phyloP scores from a whole-genome alignment of 371 early-diverging fungal species.

The Mortierella sp. region DNA sequence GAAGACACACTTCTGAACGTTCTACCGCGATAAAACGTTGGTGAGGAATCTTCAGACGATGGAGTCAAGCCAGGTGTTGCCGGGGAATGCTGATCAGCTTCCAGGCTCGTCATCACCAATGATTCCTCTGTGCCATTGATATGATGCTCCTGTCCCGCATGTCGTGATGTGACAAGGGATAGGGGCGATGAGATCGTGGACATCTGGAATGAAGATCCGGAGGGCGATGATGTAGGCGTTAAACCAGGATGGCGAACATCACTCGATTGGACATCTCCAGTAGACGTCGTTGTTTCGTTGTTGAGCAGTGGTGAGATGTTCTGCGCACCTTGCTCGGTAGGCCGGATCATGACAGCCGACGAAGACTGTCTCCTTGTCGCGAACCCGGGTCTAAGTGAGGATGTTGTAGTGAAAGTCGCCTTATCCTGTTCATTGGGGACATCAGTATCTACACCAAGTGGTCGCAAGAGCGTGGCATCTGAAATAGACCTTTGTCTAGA shows the following conservation, averaged over 20 bases:
- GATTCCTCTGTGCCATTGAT: not conserved
- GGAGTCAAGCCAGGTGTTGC: slow-evolving; percentile 7
- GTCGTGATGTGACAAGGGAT: slow-evolving; percentile 17
- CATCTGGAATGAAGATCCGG: slow-evolving; percentile 15
- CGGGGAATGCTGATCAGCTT: not conserved
- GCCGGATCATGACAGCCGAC: slow-evolving; percentile 41
- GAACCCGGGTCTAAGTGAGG: slow-evolving; percentile 13
- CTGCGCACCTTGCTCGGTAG: slow-evolving; percentile 39
- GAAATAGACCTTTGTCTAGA: slow-evolving; percentile 40
- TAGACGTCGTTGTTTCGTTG: slow-evolving; percentile 17
- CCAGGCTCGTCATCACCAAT: not conserved
- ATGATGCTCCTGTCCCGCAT: slow-evolving; percentile 7
- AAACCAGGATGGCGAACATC: slow-evolving; percentile 28
- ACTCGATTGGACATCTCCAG: slow-evolving; percentile 14
- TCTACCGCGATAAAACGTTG: not conserved
- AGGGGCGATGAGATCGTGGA: slow-evolving; percentile 17
- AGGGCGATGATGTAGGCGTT: slow-evolving; percentile 9
- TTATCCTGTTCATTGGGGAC: not conserved
- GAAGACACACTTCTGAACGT: slow-evolving; percentile 6
- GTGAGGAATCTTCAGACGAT: not conserved
- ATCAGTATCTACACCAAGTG: not conserved
- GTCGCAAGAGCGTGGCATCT: slow-evolving; percentile 9
- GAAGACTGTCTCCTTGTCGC: slow-evolving; percentile 30
- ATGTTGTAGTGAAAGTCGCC: not conserved
- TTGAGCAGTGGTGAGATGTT: slow-evolving; percentile 28